Percentiles rank a stretch among this genome's conserved stretches.
These are phyloP conservation scores for Fusarium nelsonii DNA, from an alignment of 2,329 filamentous ascomycete species.

Conservation along the genomic window DNA sequence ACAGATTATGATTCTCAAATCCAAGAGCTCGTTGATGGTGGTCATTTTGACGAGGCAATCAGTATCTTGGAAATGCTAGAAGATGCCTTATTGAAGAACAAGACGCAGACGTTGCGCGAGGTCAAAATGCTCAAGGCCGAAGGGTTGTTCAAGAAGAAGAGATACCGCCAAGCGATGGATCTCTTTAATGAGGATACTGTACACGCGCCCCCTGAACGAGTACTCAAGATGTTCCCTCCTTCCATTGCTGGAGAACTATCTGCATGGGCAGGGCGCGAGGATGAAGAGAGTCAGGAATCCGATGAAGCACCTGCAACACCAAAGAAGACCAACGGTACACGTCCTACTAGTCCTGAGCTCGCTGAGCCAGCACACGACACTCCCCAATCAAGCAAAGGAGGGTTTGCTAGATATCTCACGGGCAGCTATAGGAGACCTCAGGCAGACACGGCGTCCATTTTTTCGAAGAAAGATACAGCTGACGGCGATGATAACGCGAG, in stretches of 20 bases:
- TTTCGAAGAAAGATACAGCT: constrained; percentile 65
- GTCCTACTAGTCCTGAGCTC: constrained; percentile 48
- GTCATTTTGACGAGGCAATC: constrained; percentile 88
- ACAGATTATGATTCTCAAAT: constrained; percentile 93
- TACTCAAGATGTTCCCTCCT: constrained; percentile 85
- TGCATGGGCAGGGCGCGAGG: constrained; percentile 59
- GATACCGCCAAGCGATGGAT: constrained; percentile 87
- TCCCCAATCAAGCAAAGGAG: constrained; percentile 57
- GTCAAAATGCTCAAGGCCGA: constrained; percentile 95
- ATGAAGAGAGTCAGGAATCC: constrained; percentile 50
- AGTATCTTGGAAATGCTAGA: constrained; percentile 91
- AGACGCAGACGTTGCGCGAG: constrained; percentile 82
- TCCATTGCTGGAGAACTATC: constrained; percentile 87
- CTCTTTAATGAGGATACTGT: constrained; percentile 88
- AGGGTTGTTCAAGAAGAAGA: constrained; percentile 81
- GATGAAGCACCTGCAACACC: constrained; percentile 53
- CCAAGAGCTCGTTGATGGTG: constrained; percentile 79
- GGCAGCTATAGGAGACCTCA: constrained; percentile 59
- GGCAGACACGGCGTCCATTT: constrained; percentile 70
- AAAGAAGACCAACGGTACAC: constrained; percentile 49
- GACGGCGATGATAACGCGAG: constrained; percentile 69
- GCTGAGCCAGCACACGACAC: constrained; percentile 46
- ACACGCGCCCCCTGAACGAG: constrained; percentile 87
- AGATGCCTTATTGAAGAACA: constrained; percentile 88
- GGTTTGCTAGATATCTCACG: constrained; percentile 68